Percentiles rank a stretch among this genome's conserved stretches.
These are phyloP conservation scores for Dioscorea cayenensis DNA, from an alignment of 116 monocot genomes.

Conservation along the genomic window DNA sequence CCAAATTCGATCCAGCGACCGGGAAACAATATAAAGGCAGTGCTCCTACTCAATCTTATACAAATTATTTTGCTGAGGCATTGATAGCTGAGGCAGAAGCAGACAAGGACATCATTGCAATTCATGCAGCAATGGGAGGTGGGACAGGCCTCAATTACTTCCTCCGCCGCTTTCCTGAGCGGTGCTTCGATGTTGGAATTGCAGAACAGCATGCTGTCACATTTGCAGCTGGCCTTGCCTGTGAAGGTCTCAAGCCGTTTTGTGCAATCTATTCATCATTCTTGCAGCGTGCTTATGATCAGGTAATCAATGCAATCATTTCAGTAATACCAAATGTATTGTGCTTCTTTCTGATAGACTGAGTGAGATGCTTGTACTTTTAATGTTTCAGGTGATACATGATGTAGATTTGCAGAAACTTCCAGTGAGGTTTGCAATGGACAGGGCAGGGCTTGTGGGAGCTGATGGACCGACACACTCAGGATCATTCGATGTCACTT, in stretches of 20 bases:
- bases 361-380: neutral
- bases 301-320: conserved; percentile 23
- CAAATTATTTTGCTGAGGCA: conserved; percentile 89
- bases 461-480: conserved; percentile 95
- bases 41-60: conserved; percentile 66
- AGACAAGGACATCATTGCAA: conserved; percentile 79
- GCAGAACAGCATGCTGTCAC: conserved; percentile 98
- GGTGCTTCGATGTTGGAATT: conserved; percentile 95
- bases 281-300: conserved; percentile 90
- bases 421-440: conserved; percentile 97
- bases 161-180: conserved; percentile 72
- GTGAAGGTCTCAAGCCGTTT: conserved; percentile 93
- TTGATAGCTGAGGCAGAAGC: conserved; percentile 88
- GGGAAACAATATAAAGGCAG: conserved; percentile 79
- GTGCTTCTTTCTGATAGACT: neutral
- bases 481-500: conserved; percentile 91
- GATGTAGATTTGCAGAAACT: conserved; percentile 95
- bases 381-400: conserved; percentile 69
- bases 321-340: neutral
- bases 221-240: conserved; percentile 89
- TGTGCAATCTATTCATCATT: conserved; percentile 94
- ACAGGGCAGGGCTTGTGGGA: conserved; percentile 88
- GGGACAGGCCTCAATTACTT: conserved; percentile 94
- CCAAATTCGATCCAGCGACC: conserved; percentile 90
- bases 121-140: conserved; percentile 97